A percentile compares a stretch with the other conserved stretches of the same genome.
These are phyloP conservation scores for Saccharum officinarum DNA, from an alignment of 176 grass and related monocot species.

Conservation along the genomic window DNA sequence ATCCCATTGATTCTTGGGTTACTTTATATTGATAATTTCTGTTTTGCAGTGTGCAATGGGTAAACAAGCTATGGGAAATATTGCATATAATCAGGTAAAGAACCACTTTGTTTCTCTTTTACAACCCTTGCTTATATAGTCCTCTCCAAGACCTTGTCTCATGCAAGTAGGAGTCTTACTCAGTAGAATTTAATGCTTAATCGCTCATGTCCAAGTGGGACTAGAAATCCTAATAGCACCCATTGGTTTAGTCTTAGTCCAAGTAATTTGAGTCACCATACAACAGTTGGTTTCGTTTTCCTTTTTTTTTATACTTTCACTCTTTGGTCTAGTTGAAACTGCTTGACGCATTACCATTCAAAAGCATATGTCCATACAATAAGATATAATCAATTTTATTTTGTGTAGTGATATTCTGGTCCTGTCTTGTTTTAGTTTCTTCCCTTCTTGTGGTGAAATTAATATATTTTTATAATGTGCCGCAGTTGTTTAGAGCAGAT, in stretches of 20 bases:
- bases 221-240: not conserved
- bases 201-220: not conserved
- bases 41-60: slow-evolving; percentile 92
- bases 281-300: not conserved
- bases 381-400: slow-evolving; percentile 1
- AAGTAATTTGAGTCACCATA: too few species aligned
- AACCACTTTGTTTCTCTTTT: slow-evolving; percentile 23
- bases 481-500: slow-evolving; percentile 84
- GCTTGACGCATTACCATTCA: slow-evolving; percentile 10
- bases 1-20: slow-evolving; percentile 7
- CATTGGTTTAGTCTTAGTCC: too few species aligned
- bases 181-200: not conserved
- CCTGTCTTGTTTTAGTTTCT: slow-evolving; percentile 14
- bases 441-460: slow-evolving; percentile 25
- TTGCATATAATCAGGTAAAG: slow-evolving; percentile 92
- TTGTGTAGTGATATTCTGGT: not conserved
- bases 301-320: not conserved
- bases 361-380: not conserved
- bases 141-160: not conserved
- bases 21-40: slow-evolving; percentile 20
- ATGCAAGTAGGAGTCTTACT: not conserved
- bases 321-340: not conserved
- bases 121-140: not conserved
- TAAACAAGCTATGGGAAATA: slow-evolving; percentile 99
- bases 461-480: slow-evolving; percentile 34